These are phyloP conservation scores for Hirschfeldia incana DNA, from an alignment of 345 rosid species.

Conservation along the genomic window DNA sequence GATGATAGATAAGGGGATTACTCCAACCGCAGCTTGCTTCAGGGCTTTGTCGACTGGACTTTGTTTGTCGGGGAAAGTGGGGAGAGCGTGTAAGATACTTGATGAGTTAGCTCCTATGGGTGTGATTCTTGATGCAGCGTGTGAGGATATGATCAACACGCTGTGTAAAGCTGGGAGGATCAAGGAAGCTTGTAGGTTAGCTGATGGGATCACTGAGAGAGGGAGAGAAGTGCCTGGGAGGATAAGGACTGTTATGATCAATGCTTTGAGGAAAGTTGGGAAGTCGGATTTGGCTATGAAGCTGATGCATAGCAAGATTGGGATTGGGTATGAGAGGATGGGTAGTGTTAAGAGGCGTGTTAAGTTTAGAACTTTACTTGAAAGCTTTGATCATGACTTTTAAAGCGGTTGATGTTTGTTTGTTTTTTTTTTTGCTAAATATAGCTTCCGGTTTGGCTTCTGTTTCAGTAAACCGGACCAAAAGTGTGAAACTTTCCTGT, in stretches of 20 bases:
- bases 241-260: conserved; percentile 67
- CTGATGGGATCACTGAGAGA: conserved; percentile 81
- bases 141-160: conserved; percentile 74
- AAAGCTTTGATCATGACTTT: conserved; percentile 15
- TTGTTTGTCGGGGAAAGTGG: conserved; percentile 86
- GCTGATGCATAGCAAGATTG: conserved; percentile 88
- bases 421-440: no score
- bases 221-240: conserved; percentile 82
- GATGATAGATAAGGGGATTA: conserved; percentile 86
- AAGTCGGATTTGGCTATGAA: conserved; percentile 77
- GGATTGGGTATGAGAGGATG: conserved; percentile 76
- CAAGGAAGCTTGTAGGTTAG: conserved; percentile 84
- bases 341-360: conserved; percentile 74
- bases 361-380: conserved; percentile 66
- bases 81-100: conserved; percentile 82
- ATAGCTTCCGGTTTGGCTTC: no score
- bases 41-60: conserved; percentile 72
- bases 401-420: neutral
- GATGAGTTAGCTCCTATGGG: conserved; percentile 92
- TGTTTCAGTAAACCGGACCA: neutral
- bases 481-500: neutral
- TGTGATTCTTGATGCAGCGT: conserved; percentile 70
- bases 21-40: conserved; percentile 80
- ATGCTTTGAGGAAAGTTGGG: conserved; percentile 88
- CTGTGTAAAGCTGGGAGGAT: conserved; percentile 74